Evolutionary conservation across 257 asterid species (phyloP).

Genomic region (Dorcoceras hygrometricum): DNA sequence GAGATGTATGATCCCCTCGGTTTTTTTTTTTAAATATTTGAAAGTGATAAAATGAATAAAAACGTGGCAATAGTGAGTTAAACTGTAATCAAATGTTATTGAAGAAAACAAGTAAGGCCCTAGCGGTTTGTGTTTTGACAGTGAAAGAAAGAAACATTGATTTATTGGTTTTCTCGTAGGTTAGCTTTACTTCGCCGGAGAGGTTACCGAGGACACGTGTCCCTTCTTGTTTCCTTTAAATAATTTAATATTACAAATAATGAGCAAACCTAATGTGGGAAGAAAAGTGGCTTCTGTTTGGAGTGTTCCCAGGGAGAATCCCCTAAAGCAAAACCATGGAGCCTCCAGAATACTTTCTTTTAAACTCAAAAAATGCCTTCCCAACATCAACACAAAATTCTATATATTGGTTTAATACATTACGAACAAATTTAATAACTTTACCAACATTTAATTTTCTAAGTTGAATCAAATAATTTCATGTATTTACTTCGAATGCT

Average conservation of each 20-base stretch:
- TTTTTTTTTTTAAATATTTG: too few species aligned
- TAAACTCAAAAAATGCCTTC: not conserved
- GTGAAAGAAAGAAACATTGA: too few species aligned
- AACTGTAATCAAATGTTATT: too few species aligned
- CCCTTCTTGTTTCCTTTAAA: not conserved
- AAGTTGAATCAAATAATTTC: too few species aligned
- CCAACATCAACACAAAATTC: too few species aligned
- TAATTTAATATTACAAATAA: not conserved
- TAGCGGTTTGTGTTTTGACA: not conserved
- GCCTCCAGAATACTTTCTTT: not conserved
- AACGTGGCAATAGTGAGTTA: too few species aligned
- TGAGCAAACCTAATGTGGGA: conserved; percentile 28
- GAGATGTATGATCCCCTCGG: too few species aligned
- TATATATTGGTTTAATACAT: too few species aligned
- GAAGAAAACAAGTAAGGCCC: not conserved
- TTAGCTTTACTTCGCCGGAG: not conserved
- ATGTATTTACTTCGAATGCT: too few species aligned
- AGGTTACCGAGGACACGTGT: not conserved
- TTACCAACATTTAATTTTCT: too few species aligned
- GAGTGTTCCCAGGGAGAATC: conserved; percentile 23
- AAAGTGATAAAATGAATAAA: too few species aligned
- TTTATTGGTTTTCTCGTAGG: not conserved
- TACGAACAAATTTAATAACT: too few species aligned
- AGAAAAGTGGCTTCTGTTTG: conserved; percentile 24
- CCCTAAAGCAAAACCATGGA: not conserved